Conservation (phyloP, 2,329 filamentous ascomycete species). For the Hymenoscyphus infarciens region DNA sequence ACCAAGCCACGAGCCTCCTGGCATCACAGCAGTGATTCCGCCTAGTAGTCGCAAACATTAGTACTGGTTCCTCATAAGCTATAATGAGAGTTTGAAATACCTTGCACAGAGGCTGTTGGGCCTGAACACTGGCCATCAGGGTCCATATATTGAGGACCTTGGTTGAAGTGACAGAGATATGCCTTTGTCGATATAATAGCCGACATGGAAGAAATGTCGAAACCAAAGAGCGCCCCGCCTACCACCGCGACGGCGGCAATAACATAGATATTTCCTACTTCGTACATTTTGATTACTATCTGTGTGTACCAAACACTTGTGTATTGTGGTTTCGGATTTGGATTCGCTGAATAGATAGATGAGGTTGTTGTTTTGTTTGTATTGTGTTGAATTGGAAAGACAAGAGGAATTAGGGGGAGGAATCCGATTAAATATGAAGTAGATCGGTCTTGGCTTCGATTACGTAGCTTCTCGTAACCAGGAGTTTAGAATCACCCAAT, state of each 20-base stretch:
- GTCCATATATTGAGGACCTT: slow-evolving; percentile 27
- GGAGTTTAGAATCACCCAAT: not conserved
- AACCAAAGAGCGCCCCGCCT: slow-evolving; percentile 37
- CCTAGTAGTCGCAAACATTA: slow-evolving; percentile 41
- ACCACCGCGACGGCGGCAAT: slow-evolving; percentile 35
- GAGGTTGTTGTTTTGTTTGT: not conserved
- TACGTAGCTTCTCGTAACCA: not conserved
- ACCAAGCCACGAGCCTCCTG: slow-evolving; percentile 65
- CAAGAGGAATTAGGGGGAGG: not conserved
- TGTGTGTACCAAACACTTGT: not conserved
- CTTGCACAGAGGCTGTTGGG: slow-evolving; percentile 39
- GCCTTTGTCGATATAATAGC: slow-evolving; percentile 51
- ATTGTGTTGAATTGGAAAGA: not conserved
- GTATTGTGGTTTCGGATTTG: not conserved
- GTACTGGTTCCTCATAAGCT: not conserved
- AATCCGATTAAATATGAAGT: not conserved
- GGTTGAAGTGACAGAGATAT: slow-evolving; percentile 51
- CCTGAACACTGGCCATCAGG: slow-evolving; percentile 48
- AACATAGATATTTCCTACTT: slow-evolving; percentile 31
- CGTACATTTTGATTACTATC: slow-evolving; percentile 20
- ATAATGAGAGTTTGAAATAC: slow-evolving; percentile 33
- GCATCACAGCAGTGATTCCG: slow-evolving; percentile 68
- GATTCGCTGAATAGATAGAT: not conserved
- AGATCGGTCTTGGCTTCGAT: not conserved
- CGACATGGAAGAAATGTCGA: slow-evolving; percentile 57